Conservation (phyloP, 1,139 yeast genomes). For the Taphrina pruni region DNA sequence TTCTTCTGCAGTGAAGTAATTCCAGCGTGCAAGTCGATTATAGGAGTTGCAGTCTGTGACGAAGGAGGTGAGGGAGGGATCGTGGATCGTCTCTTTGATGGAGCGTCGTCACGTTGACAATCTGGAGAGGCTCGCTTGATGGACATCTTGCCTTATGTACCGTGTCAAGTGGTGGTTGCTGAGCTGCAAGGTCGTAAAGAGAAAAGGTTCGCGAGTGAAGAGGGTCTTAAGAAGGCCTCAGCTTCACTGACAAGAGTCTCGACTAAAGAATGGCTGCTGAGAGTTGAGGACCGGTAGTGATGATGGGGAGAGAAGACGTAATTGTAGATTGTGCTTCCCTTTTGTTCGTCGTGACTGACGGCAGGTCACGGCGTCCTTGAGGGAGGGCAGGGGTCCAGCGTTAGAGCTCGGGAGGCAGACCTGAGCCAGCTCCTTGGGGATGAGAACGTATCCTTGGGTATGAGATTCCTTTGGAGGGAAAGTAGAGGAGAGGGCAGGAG, state of each 20-base stretch:
- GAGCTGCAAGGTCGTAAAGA: not conserved
- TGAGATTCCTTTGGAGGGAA: not conserved
- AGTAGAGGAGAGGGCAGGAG: constrained; percentile 13
- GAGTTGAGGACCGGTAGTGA: not conserved
- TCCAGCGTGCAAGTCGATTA: constrained; percentile 5
- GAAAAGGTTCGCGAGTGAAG: constrained; percentile 1
- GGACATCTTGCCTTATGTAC: not conserved
- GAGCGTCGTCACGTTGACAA: constrained; percentile 31
- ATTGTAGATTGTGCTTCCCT: constrained; percentile 13
- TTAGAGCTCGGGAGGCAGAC: constrained; percentile 5
- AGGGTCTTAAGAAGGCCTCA: not conserved
- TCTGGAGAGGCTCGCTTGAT: constrained; percentile 35
- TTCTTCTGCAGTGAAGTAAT: constrained; percentile 32
- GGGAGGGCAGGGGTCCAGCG: constrained; percentile 8
- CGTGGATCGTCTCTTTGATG: constrained; percentile 34
- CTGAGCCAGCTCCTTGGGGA: constrained; percentile 13
- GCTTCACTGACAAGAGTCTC: no score
- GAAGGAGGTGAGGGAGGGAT: constrained; percentile 38
- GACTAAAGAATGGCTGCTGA: not conserved
- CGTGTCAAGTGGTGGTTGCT: not conserved
- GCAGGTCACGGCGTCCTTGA: constrained; percentile 4
- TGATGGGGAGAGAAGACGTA: constrained; percentile 11
- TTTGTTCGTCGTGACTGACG: constrained; percentile 10
- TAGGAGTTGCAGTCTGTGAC: constrained; percentile 25
- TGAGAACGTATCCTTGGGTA: constrained; percentile 20